Percentiles rank a stretch among this genome's conserved stretches.
These are phyloP conservation scores for Hemileccinum impolitum DNA, from an alignment of 768 basidiomycete species.

Conservation along the genomic window DNA sequence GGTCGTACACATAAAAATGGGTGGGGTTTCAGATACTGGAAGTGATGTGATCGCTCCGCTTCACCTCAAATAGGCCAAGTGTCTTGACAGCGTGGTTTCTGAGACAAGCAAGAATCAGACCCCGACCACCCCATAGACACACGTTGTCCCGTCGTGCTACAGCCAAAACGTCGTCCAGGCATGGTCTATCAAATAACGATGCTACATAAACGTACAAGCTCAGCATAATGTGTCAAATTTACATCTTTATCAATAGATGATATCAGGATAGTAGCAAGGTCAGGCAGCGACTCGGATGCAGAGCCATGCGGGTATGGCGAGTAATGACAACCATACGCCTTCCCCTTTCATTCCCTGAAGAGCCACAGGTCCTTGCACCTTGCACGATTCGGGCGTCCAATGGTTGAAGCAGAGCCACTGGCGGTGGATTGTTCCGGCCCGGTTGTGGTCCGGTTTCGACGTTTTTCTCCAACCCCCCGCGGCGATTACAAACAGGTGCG, in stretches of 20 bases:
- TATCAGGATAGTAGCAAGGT: no score
- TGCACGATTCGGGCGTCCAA: no score
- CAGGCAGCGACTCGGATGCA: no score
- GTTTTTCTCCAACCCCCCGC: constrained; percentile 29
- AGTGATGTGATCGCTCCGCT: constrained; percentile 20
- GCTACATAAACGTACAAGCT: constrained; percentile 11
- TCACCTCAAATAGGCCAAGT: constrained; percentile 15
- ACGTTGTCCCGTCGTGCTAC: not conserved
- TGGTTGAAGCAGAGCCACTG: not conserved
- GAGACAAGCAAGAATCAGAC: constrained; percentile 8
- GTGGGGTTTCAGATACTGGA: constrained; percentile 21
- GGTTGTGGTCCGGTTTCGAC: constrained; percentile 11
- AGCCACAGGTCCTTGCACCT: no score
- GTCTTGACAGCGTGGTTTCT: constrained; percentile 18
- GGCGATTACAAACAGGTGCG: not conserved
- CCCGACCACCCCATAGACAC: constrained; percentile 30
- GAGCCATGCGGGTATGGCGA: no score
- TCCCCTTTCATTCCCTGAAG: no score
- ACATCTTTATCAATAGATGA: not conserved
- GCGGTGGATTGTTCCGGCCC: no score
- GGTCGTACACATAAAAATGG: constrained; percentile 22
- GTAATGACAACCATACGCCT: no score
- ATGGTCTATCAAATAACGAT: not conserved
- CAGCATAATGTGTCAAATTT: constrained; percentile 3
- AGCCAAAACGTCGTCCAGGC: constrained; percentile 1